Conservation (phyloP, 2,329 filamentous ascomycete genomes). For the Diaporthe nobilis region DNA sequence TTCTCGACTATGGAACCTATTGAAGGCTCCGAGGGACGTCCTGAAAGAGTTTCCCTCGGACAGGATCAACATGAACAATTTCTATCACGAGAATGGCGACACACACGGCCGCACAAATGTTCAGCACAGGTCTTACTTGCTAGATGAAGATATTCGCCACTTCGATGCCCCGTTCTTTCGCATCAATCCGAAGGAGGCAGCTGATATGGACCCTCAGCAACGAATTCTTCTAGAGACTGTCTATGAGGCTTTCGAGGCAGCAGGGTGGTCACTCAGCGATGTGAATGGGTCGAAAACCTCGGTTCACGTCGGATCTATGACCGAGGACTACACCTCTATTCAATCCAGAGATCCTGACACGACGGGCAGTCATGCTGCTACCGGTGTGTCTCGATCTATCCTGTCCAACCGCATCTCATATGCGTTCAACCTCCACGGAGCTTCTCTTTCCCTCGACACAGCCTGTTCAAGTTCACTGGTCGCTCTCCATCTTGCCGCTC, state of each 20-base stretch:
- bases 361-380: not conserved
- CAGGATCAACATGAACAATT: conserved; percentile 45
- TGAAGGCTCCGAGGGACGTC: conserved; percentile 45
- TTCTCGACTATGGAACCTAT: conserved; percentile 54
- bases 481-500: conserved; percentile 64
- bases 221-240: not conserved
- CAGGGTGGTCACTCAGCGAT: conserved; percentile 29
- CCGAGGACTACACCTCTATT: not conserved
- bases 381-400: conserved; percentile 49
- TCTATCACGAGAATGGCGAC: conserved; percentile 47
- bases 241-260: conserved; percentile 42
- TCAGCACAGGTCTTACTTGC: conserved; percentile 22
- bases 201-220: conserved; percentile 25
- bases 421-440: conserved; percentile 67
- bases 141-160: not conserved
- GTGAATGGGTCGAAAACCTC: not conserved
- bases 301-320: not conserved
- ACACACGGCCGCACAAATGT: conserved; percentile 49
- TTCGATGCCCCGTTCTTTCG: conserved; percentile 29
- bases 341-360: not conserved
- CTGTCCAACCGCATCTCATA: conserved; percentile 69
- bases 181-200: conserved; percentile 1
- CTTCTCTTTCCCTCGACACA: conserved; percentile 66
- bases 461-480: conserved; percentile 66
- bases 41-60: conserved; percentile 43